phyloP scores from a whole-genome alignment of 345 rosid species.

The Eutrema japonicum region DNA sequence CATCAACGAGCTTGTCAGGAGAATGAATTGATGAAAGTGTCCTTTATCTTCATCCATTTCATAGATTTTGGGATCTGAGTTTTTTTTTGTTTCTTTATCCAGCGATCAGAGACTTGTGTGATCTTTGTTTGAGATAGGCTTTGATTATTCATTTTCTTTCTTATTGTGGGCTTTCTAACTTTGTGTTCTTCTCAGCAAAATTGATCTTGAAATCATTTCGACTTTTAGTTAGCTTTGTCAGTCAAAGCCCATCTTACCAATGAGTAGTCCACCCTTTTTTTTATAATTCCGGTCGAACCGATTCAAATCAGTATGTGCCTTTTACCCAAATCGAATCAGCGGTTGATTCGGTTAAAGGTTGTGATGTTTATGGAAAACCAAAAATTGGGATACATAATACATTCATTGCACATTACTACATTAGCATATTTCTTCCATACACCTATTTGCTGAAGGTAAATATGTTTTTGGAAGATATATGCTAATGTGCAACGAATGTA shows the following conservation, averaged over 20 bases:
- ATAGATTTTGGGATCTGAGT: constrained; percentile 19
- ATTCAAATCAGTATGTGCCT: too few relatives aligned
- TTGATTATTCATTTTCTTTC: not conserved
- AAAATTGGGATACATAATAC: too few relatives aligned
- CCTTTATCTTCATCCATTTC: constrained; percentile 9
- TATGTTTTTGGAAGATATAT: too few relatives aligned
- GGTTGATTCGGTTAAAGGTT: too few relatives aligned
- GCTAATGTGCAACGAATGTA: too few relatives aligned
- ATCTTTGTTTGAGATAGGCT: constrained; percentile 19
- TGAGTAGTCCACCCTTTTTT: not conserved
- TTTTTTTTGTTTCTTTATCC: not conserved
- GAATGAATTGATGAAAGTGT: constrained; percentile 64
- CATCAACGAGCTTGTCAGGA: constrained; percentile 66
- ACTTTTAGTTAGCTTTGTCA: not conserved
- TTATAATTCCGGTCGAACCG: not conserved
- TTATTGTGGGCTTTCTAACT: not conserved
- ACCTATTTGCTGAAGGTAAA: too few relatives aligned
- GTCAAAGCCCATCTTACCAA: not conserved
- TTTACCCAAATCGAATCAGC: too few relatives aligned
- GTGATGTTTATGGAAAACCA: too few relatives aligned
- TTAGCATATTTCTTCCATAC: too few relatives aligned
- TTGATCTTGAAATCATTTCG: not conserved
- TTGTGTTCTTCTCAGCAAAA: not conserved
- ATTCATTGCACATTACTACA: too few relatives aligned
- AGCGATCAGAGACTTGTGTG: constrained; percentile 1